Evolutionary conservation across 2,329 filamentous ascomycete genomes (phyloP).

Genomic region (Chaetoscypha palmicola): DNA sequence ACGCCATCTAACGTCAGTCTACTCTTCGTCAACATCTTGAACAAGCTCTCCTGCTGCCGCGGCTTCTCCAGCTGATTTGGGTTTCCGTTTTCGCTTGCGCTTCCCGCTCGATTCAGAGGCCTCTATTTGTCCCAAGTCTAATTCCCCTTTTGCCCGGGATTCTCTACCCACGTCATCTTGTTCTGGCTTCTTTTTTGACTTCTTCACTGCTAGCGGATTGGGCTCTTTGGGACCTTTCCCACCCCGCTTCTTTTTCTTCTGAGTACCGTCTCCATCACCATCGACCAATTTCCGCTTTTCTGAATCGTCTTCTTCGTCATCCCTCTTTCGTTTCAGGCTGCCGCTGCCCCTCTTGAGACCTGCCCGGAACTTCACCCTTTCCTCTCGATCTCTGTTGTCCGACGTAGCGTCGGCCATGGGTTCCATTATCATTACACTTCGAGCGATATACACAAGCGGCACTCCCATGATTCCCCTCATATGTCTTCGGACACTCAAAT

Average conservation of each 20-base stretch:
- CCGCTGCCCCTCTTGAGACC: constrained; percentile 50
- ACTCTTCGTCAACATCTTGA: constrained; percentile 14
- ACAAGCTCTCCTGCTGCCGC: constrained; percentile 10
- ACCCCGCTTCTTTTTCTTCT: constrained; percentile 50
- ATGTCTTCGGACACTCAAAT: constrained; percentile 52
- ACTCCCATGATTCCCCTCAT: constrained; percentile 65
- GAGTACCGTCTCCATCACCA: constrained; percentile 16
- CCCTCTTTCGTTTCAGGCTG: constrained; percentile 32
- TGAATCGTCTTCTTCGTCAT: constrained; percentile 24
- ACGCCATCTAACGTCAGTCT: background rate
- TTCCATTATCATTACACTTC: constrained; percentile 72
- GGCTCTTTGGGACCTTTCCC: constrained; percentile 57
- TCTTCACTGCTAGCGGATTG: constrained; percentile 66
- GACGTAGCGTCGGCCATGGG: constrained; percentile 66
- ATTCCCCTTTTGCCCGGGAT: too few relatives aligned
- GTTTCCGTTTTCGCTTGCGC: constrained; percentile 34
- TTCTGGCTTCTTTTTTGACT: constrained; percentile 47
- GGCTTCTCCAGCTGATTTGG: constrained; percentile 13
- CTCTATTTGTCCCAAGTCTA: too few relatives aligned
- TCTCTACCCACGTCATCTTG: constrained; percentile 24
- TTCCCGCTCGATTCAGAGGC: constrained; percentile 26
- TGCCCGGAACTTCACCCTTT: constrained; percentile 66
- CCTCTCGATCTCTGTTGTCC: constrained; percentile 57
- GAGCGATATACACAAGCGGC: constrained; percentile 70
- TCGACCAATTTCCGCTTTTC: constrained; percentile 17